Evolutionary conservation across 441 rosid genomes (phyloP), one percentile per base, ranked within the genome.

Genomic region (Eruca vesicaria): DNA sequence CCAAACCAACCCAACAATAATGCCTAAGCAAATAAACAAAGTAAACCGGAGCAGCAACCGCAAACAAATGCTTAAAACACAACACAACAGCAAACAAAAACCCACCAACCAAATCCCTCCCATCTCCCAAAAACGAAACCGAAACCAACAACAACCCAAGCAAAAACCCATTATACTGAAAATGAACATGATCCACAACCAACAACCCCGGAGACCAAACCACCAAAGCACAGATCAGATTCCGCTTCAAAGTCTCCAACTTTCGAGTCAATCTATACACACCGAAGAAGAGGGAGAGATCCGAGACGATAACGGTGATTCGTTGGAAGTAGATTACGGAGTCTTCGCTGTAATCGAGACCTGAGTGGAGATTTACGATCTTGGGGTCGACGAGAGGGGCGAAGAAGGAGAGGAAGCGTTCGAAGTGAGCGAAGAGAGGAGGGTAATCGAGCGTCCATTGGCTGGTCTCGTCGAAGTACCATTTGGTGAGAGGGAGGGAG

Each of bases 401-500:
- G 73, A 87, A 75, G 66, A 80, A 6, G 43, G 99, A 93, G 80
- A 93, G 88, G 66, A 87, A 36, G 58, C 81, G 87, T 78, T 95
- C 97, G 73, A 91, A 89, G 83, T 86, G 91, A 48, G 98, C 95
- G 70, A 95, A 93, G 71, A 95, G 90, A 1, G 99, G 99, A 57
- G 99, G 99, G 79, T 95, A 95, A 77, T 95, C 99, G 45, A 95
- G 99, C 43, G 97, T 93, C 97, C 99, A 93, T 53, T 84, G 90
- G 76, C 97, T 93, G 26, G 97, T 87, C 82, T 90, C 90, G 75
- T 93, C 92, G 10, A 82, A 63, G 86, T 93, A 93, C 99, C 99
- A 95, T 72, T 80, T 77, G 12, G 86, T 75, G 73, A 91, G 88
- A 45, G 99, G 97, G n/a, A 93, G 92, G 21, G 95, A 86, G 73